phyloP scores from a whole-genome alignment of 495 filamentous ascomycete genomes.

The Penicillium tannophilum region DNA sequence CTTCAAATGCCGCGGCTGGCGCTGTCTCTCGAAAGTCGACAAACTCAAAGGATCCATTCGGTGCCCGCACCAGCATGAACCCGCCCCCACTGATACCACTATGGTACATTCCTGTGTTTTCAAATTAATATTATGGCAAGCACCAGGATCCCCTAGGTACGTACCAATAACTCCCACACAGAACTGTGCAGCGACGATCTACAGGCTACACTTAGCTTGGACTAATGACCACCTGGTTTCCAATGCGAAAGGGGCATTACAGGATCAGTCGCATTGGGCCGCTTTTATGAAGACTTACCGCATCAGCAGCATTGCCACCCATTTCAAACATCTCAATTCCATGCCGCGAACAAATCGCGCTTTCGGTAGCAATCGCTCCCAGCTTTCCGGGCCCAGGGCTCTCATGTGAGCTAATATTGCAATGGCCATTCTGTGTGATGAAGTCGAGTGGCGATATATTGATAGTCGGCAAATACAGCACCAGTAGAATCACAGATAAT shows the following conservation, averaged over 20 bases:
- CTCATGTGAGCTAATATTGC: background rate
- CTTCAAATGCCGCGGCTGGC: constrained; percentile 70
- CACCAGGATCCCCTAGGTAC: constrained; percentile 6
- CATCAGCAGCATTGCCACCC: constrained; percentile 78
- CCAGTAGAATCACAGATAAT: constrained; percentile 25
- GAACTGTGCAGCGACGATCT: constrained; percentile 69
- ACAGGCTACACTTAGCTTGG: constrained; percentile 2
- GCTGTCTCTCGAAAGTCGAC: constrained; percentile 89
- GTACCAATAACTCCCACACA: constrained; percentile 74
- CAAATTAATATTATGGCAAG: background rate
- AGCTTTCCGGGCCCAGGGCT: constrained; percentile 40
- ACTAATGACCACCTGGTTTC: background rate
- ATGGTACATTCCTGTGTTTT: constrained; percentile 71
- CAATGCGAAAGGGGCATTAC: background rate
- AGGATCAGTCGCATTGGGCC: background rate
- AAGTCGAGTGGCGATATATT: constrained; percentile 29
- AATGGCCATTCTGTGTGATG: constrained; percentile 4
- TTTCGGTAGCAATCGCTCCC: constrained; percentile 83
- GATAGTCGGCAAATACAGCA: constrained; percentile 26
- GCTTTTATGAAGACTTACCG: constrained; percentile 38
- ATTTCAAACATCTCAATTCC: constrained; percentile 68
- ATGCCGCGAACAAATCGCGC: constrained; percentile 71
- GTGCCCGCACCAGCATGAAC: constrained; percentile 73
- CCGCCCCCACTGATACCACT: constrained; percentile 88
- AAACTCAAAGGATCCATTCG: constrained; percentile 66